These are phyloP conservation scores for Auxenochlorella pyrenoidosa DNA, from an alignment of 139 green algal species.

Conservation along the genomic window DNA sequence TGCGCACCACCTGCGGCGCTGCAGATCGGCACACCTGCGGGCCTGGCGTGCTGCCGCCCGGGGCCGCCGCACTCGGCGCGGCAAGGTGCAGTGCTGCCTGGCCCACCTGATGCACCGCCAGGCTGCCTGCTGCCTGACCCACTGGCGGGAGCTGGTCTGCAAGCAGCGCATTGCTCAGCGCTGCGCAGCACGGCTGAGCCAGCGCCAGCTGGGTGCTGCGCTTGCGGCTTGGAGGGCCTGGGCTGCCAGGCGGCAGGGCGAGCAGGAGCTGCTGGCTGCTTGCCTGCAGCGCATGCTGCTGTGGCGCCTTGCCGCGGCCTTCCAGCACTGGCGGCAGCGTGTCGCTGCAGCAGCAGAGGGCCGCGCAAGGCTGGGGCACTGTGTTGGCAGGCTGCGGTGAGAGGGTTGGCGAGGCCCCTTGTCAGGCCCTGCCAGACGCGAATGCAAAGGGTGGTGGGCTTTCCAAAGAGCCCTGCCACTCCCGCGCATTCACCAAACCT, in stretches of 20 bases:
- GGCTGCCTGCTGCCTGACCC: background rate
- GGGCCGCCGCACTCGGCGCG: background rate
- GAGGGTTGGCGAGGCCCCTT: no score
- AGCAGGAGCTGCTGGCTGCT: background rate
- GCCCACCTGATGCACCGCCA: background rate
- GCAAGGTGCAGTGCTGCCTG: background rate
- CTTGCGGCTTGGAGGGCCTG: background rate
- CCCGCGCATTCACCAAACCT: no score
- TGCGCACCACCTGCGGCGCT: background rate
- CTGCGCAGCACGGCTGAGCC: background rate
- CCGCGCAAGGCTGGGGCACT: background rate
- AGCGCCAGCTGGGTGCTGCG: background rate
- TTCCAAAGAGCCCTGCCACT: no score
- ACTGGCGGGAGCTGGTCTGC: background rate
- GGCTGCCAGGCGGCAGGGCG: background rate
- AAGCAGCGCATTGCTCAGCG: background rate
- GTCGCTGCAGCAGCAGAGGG: background rate
- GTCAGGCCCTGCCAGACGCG: no score
- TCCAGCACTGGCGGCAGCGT: background rate
- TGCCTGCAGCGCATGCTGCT: conserved; percentile 6
- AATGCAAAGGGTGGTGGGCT: background rate
- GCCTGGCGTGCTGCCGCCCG: background rate
- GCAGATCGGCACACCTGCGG: background rate
- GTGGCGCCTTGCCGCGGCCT: background rate
- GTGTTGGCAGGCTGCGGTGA: background rate